Evolutionary conservation across 2,329 filamentous ascomycete genomes (phyloP).

Genomic region (Venturia aucupariae): DNA sequence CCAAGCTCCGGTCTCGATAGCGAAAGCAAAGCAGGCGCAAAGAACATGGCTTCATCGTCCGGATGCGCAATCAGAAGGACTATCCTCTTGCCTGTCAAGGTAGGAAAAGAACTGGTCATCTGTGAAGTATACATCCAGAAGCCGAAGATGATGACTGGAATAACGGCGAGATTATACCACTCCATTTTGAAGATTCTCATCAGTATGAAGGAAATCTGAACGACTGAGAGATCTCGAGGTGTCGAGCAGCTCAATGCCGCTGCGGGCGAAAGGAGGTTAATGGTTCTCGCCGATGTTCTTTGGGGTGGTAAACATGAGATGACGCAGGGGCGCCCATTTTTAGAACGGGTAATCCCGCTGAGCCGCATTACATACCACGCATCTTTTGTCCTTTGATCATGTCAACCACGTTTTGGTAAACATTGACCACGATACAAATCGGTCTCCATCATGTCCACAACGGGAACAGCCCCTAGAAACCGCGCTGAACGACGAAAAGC

Average conservation of each 20-base stretch:
- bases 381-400: not conserved
- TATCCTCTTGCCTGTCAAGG: constrained; percentile 72
- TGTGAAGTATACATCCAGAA: constrained; percentile 41
- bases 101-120: constrained; percentile 47
- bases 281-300: not conserved
- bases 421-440: not conserved
- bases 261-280: not conserved
- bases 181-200: constrained; percentile 26
- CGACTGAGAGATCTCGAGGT: not conserved
- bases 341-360: constrained; percentile 12
- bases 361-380: constrained; percentile 11
- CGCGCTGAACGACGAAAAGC: constrained; percentile 37
- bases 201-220: not conserved
- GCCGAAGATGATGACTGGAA: constrained; percentile 33
- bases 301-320: not conserved
- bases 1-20: constrained; percentile 69
- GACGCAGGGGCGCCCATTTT: not conserved
- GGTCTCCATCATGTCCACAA: constrained; percentile 17
- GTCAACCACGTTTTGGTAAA: not conserved
- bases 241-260: not conserved
- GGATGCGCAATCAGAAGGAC: constrained; percentile 92
- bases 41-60: constrained; percentile 99
- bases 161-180: constrained; percentile 29
- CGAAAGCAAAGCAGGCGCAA: constrained; percentile 78
- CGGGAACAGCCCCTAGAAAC: constrained; percentile 27